A percentile compares a stretch with the other conserved stretches of the same genome.
phyloP scores from a whole-genome alignment of 768 basidiomycete species.

The Pleurotus giganteus region DNA sequence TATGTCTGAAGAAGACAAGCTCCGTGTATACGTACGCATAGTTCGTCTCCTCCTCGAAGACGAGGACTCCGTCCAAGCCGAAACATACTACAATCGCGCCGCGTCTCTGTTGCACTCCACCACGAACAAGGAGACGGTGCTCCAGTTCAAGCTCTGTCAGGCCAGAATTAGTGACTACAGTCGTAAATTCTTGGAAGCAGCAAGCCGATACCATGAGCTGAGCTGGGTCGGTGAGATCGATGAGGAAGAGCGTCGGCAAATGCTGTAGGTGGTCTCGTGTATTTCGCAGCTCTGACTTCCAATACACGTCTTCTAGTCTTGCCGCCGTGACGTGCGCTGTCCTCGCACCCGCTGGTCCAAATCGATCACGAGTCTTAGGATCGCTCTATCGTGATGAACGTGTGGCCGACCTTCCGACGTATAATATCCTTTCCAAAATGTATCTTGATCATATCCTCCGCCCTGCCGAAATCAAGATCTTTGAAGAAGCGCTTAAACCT shows the following conservation, averaged over 20 bases:
- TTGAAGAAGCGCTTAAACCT: constrained; percentile 81
- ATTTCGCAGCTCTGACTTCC: constrained; percentile 5
- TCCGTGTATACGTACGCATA: constrained; percentile 89
- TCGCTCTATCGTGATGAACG: constrained; percentile 95
- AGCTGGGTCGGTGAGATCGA: constrained; percentile 90
- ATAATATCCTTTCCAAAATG: constrained; percentile 96
- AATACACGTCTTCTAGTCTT: constrained; percentile 41
- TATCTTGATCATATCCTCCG: constrained; percentile 97
- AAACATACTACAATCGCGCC: constrained; percentile 96
- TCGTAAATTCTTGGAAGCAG: constrained; percentile 92
- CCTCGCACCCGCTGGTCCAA: constrained; percentile 94
- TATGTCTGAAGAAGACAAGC: constrained; percentile 79
- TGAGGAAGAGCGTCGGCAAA: constrained; percentile 87
- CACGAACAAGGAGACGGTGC: constrained; percentile 72
- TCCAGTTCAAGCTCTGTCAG: constrained; percentile 90
- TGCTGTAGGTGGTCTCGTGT: constrained; percentile 62
- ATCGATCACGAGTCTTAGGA: constrained; percentile 89
- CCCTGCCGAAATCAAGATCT: constrained; percentile 83
- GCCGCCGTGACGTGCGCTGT: constrained; percentile 96
- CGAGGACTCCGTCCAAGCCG: constrained; percentile 96
- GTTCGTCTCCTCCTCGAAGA: constrained; percentile 93
- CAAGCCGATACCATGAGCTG: constrained; percentile 90
- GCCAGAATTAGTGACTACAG: constrained; percentile 92
- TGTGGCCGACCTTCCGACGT: constrained; percentile 71
- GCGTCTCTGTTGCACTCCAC: constrained; percentile 84